These are phyloP conservation scores for Cudoniella acicularis DNA, from an alignment of 495 filamentous ascomycete species.

Conservation along the genomic window DNA sequence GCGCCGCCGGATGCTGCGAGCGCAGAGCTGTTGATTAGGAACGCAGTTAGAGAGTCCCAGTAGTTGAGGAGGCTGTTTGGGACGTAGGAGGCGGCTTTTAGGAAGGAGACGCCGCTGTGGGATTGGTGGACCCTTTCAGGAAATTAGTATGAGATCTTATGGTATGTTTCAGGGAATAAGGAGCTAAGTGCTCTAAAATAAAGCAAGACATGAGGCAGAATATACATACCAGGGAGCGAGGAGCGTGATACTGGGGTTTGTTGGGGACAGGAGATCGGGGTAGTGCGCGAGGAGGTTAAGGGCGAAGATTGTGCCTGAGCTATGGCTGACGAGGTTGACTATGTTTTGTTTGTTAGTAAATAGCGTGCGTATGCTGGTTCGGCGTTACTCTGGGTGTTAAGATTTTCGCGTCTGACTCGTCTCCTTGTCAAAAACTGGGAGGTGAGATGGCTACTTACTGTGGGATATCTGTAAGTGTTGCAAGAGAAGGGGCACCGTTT, in stretches of 20 bases:
- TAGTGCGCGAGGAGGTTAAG: constrained; percentile 40
- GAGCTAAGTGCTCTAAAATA: no score
- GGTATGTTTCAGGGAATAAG: no score
- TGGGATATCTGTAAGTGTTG: constrained; percentile 35
- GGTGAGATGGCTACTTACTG: background rate
- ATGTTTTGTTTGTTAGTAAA: no score
- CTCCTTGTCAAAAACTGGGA: background rate
- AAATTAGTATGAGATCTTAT: no score
- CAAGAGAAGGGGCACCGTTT: constrained; percentile 40
- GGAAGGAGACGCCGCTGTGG: constrained; percentile 31
- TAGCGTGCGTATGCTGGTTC: no score
- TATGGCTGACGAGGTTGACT: constrained; percentile 40
- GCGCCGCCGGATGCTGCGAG: constrained; percentile 6
- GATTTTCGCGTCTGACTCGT: no score
- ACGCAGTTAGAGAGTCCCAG: constrained; percentile 34
- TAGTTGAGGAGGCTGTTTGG: constrained; percentile 25
- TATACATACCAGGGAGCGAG: constrained; percentile 47
- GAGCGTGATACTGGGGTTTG: constrained; percentile 31
- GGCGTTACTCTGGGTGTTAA: no score
- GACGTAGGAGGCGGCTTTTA: constrained; percentile 16
- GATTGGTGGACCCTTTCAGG: constrained; percentile 40
- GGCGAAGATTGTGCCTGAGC: constrained; percentile 43
- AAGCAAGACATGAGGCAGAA: no score
- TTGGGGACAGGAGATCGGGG: constrained; percentile 36
- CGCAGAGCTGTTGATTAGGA: constrained; percentile 24